phyloP scores from a whole-genome alignment of 345 rosid species.

The Dipteronia dyeriana region DNA sequence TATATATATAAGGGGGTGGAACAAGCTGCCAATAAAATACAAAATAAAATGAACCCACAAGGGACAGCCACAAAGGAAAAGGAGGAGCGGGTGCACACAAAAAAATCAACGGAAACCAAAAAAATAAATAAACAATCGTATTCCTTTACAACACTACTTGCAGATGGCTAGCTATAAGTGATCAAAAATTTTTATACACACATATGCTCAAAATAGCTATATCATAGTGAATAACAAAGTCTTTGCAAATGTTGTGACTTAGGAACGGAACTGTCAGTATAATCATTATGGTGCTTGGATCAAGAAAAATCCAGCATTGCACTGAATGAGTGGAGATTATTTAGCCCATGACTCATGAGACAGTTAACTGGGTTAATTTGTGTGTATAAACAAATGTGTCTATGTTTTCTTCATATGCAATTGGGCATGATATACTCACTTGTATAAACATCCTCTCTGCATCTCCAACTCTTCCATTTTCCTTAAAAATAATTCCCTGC shows the following conservation, averaged over 20 bases:
- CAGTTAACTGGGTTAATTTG: neutral
- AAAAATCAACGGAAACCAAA: too few species aligned
- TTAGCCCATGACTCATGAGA: neutral
- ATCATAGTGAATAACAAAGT: neutral
- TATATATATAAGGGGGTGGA: too few species aligned
- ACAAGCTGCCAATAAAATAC: too few species aligned
- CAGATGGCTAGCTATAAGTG: too few species aligned
- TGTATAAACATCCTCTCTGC: conserved; percentile 99
- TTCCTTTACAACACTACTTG: too few species aligned
- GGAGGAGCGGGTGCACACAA: too few species aligned
- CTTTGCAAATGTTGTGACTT: too few species aligned
- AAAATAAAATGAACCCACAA: too few species aligned
- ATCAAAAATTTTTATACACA: neutral
- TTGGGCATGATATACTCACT: conserved; percentile 44
- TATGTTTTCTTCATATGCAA: neutral
- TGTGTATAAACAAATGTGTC: neutral
- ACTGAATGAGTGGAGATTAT: neutral
- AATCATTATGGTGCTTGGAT: neutral
- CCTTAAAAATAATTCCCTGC: conserved; percentile 89
- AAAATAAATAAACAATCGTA: too few species aligned
- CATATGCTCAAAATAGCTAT: neutral
- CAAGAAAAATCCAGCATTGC: neutral
- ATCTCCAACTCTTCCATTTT: conserved; percentile 78
- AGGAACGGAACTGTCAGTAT: too few species aligned
- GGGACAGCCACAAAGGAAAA: too few species aligned